Evolutionary conservation across 1,284 basidiomycete genomes (phyloP), one percentile per base, ranked within the genome.

Genomic region (Puccinia horiana): DNA sequence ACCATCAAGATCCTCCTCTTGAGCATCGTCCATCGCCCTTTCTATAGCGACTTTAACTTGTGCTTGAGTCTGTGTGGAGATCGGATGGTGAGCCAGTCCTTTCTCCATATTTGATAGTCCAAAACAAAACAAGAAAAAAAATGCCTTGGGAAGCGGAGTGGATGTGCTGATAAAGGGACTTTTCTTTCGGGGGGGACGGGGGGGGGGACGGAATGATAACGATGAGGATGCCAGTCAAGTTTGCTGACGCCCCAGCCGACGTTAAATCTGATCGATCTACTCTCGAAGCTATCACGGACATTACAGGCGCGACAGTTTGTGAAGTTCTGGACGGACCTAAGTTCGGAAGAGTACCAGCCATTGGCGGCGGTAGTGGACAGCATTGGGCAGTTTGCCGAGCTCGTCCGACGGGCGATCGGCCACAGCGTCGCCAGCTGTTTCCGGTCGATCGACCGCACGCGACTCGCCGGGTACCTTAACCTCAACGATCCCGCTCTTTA

Each of bases 1-100:
- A 73, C 79, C 26, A 65, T 81, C n/a, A 81, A 81, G 44, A 81
- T 81, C 69, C 67, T 81, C 5, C 61, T 74, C 20, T 65, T 81
- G 54, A 63, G 54, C 52, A 81, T 81, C 37, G 79, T 61, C 44
- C 79, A 81, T 81, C 49, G 79, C 35, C 79, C 79, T 4, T 81
- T 81, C 70, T 56, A 81, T 35, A 81, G 79, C 32, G 79, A 81
- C 58, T 81, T 81, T 32, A 73, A 70, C 35, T 58, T 81, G 32
- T 70, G 79, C 29, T 63, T 81, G 52, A 81, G 79, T 44, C 42
- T 81, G 58, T 81, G 79, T 49, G 79, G 69, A 4, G 79, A 81
- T 65, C 37, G 70, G 72, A 73, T 81, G 79, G 79, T 81, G 47
- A 40, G 61, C 35, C 16, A 20, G 29, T 32, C 35, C 16, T 16